A percentile compares a stretch with the other conserved stretches of the same genome.
These are phyloP conservation scores for Cystobasidium slooffiae DNA, from an alignment of 1,284 basidiomycete species.

Conservation along the genomic window DNA sequence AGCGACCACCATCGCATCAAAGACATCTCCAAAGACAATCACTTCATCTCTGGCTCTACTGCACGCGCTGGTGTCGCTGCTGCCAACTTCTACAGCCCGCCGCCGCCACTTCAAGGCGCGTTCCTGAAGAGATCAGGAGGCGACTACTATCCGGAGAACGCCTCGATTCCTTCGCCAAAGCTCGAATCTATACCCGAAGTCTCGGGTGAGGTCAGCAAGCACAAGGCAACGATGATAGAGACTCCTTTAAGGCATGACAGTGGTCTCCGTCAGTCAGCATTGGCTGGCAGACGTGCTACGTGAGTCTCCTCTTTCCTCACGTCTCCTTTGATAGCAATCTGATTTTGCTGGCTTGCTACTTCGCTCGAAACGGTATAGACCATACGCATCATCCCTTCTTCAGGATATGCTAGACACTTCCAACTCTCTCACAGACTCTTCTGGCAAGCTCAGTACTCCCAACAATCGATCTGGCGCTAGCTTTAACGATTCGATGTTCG, in stretches of 20 bases:
- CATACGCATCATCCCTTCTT: conserved; percentile 1
- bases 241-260: not conserved
- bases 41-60: not conserved
- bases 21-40: not conserved
- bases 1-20: not conserved
- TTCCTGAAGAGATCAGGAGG: not conserved
- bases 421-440: not conserved
- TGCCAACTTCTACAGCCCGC: conserved; percentile 6
- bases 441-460: conserved; percentile 20
- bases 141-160: conserved; percentile 21
- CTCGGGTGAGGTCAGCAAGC: conserved; percentile 14
- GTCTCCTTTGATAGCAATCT: not conserved
- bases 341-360: not conserved
- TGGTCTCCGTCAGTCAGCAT: not conserved
- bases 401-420: not conserved
- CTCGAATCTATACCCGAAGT: conserved; percentile 34
- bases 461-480: not conserved
- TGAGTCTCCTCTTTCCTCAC: not conserved
- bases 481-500: conserved; percentile 28
- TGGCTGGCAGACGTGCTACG: conserved; percentile 8
- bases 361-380: not conserved
- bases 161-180: conserved; percentile 23
- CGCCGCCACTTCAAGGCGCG: not conserved
- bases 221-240: conserved; percentile 1
- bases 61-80: not conserved